Evolutionary conservation across 495 filamentous ascomycete genomes (phyloP).

Genomic region (Neurospora sp.): DNA sequence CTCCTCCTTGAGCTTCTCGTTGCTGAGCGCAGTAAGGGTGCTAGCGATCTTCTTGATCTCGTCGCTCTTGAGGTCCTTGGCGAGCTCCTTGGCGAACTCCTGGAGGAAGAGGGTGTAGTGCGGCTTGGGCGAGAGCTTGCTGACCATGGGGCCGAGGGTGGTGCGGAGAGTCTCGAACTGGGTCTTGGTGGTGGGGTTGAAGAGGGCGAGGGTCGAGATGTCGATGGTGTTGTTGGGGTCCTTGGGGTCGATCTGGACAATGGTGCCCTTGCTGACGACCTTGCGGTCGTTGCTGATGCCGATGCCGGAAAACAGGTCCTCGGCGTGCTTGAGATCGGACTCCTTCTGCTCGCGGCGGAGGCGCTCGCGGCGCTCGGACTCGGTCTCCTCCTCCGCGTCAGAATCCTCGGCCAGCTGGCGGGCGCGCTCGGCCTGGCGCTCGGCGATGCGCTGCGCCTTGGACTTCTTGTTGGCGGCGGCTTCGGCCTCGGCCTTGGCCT

Average conservation of each 20-base stretch:
- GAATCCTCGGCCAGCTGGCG: constrained; percentile 39
- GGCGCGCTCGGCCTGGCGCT: constrained; percentile 48
- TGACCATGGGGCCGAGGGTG: constrained; percentile 64
- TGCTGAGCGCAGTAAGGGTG: constrained; percentile 71
- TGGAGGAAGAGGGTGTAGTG: constrained; percentile 83
- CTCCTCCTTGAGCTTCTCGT: constrained; percentile 99
- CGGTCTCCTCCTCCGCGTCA: constrained; percentile 56
- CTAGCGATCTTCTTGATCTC: constrained; percentile 94
- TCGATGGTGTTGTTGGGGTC: constrained; percentile 75
- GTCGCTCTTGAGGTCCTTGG: constrained; percentile 76
- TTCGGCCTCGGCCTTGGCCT: constrained; percentile 81
- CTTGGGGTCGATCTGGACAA: constrained; percentile 53
- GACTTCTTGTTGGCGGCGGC: constrained; percentile 91
- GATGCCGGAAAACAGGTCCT: constrained; percentile 78
- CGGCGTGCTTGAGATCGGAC: constrained; percentile 78
- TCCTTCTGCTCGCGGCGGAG: constrained; percentile 73
- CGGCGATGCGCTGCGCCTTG: constrained; percentile 79
- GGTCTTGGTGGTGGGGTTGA: constrained; percentile 79
- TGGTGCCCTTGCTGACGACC: constrained; percentile 43
- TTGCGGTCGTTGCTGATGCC: constrained; percentile 62
- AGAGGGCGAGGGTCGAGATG: constrained; percentile 65
- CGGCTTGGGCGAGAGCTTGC: constrained; percentile 68
- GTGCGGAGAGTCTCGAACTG: constrained; percentile 71
- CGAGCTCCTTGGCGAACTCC: constrained; percentile 79
- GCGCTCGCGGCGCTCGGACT: constrained; percentile 58